Evolutionary conservation across 805 yeast genomes (phyloP), one percentile per base, ranked within the genome.

Genomic region (Huiozyma sinensis): DNA sequence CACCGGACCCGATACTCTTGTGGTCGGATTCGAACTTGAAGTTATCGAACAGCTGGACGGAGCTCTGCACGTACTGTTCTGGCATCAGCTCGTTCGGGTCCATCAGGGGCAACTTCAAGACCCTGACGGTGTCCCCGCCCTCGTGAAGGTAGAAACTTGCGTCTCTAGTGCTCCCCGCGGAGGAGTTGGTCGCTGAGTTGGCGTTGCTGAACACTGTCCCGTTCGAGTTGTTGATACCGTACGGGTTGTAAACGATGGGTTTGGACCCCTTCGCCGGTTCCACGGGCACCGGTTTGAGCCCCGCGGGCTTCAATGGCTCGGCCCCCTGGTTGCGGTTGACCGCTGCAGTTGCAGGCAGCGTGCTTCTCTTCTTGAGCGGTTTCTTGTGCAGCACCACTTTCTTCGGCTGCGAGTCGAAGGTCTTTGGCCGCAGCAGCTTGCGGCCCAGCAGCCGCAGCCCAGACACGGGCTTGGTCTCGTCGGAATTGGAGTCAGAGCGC

Each of bases 51-150:
- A 84, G 61, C 37, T 70, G 69, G 3, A 69, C 62, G 43, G 69
- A 67, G 1, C 62, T 60, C 55, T 79, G 77, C 42, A 73, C 67
- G 48, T 75, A 65, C 4, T 69, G 73, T 0, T 57, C 64, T 0
- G 90, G 89, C 13, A 83, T 60, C 48, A 60, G 69, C n/a, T 71
- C 73, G 54, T 82, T 81, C 1, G 90, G 90, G 48, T 76, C 73
- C 12, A 74, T 76, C 10, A 80, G 72, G 0, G 90, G 87, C 48
- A 75, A 66, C 1, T 78, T 72, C 45, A 83, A 63, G 9, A 77
- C 63, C 33, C 77, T 68, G 27, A 70, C 67, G 28, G 51, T 50
- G 3, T 53, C 46, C 27, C 65, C 64, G 17, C 69, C 70, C 41
- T 64, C 66, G 28, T 54, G 60, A 46, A 60, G 40, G 40, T 61